Evolutionary conservation across 1,284 basidiomycete genomes (phyloP).

Genomic region (Jaminaea rosea): DNA sequence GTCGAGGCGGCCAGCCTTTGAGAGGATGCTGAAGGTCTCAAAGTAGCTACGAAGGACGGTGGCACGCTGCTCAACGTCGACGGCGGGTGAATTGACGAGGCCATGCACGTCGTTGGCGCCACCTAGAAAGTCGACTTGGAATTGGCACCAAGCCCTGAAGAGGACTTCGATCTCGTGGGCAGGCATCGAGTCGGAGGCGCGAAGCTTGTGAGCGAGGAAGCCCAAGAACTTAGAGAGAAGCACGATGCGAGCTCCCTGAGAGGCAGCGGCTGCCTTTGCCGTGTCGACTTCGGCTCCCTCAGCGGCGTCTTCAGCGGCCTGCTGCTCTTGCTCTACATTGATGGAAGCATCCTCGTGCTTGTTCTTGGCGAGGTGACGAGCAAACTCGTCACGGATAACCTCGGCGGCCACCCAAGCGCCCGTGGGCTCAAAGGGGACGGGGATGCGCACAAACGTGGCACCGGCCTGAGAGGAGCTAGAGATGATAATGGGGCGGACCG

Average conservation of each 20-base stretch:
- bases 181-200: slow-evolving; percentile 56
- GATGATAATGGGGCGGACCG: slow-evolving; percentile 5
- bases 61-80: slow-evolving; percentile 59
- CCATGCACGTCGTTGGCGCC: slow-evolving; percentile 61
- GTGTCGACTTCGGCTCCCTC: slow-evolving; percentile 17
- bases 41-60: slow-evolving; percentile 72
- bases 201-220: slow-evolving; percentile 36
- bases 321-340: slow-evolving; percentile 32
- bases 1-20: slow-evolving; percentile 55
- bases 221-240: slow-evolving; percentile 45
- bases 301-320: slow-evolving; percentile 19
- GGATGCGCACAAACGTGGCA: slow-evolving; percentile 21
- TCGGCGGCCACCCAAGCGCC: slow-evolving; percentile 39
- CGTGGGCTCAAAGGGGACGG: slow-evolving; percentile 30
- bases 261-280: background rate
- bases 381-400: slow-evolving; percentile 36
- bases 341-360: slow-evolving; percentile 17
- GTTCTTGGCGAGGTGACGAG: slow-evolving; percentile 17
- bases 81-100: slow-evolving; percentile 65
- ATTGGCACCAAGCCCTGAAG: slow-evolving; percentile 41
- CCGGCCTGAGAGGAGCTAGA: slow-evolving; percentile 4
- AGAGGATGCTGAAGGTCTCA: slow-evolving; percentile 64
- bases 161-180: slow-evolving; percentile 71
- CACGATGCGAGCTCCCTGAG: slow-evolving; percentile 26
- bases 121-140: slow-evolving; percentile 24